phyloP scores from a whole-genome alignment of 208 protist genomes.

The Crithidia expoeki region DNA sequence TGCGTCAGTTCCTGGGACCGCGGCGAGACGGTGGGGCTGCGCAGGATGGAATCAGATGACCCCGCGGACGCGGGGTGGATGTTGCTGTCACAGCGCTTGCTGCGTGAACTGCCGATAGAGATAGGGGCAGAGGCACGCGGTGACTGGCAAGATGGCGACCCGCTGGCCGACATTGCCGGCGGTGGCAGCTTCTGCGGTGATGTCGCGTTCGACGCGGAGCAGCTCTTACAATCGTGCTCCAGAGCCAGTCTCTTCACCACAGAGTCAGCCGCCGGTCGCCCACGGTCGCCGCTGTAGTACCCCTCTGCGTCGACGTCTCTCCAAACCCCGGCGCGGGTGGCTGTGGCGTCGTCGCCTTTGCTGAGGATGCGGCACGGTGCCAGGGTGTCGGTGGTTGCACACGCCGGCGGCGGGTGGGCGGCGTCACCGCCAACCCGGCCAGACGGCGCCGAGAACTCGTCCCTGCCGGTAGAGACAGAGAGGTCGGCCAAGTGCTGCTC shows the following conservation, averaged over 20 bases:
- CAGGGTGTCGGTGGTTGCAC: conserved; percentile 4
- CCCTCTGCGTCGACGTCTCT: conserved; percentile 9
- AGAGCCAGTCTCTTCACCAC: conserved; percentile 14
- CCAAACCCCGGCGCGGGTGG: neutral
- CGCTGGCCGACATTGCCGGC: neutral
- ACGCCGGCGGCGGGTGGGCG: neutral
- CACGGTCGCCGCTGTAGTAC: neutral
- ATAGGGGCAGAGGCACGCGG: conserved; percentile 1
- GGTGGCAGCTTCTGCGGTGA: conserved; percentile 8
- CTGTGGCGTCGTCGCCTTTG: neutral
- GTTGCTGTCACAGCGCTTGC: neutral
- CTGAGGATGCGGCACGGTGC: neutral
- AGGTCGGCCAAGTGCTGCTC: neutral
- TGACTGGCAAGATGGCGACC: neutral
- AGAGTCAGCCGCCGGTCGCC: neutral
- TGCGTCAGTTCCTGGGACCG: conserved; percentile 4
- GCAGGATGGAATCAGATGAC: conserved; percentile 6
- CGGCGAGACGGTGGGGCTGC: conserved; percentile 11
- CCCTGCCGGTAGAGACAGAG: neutral
- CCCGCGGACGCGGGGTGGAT: neutral
- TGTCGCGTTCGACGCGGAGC: neutral
- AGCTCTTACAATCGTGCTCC: conserved; percentile 9
- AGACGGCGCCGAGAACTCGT: conserved; percentile 11
- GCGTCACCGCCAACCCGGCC: neutral
- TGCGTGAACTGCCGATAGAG: neutral